Base-by-base conservation (phyloP, 1,139 yeast genomes). In the Lodderomyces pseudojiufengensis region DNA sequence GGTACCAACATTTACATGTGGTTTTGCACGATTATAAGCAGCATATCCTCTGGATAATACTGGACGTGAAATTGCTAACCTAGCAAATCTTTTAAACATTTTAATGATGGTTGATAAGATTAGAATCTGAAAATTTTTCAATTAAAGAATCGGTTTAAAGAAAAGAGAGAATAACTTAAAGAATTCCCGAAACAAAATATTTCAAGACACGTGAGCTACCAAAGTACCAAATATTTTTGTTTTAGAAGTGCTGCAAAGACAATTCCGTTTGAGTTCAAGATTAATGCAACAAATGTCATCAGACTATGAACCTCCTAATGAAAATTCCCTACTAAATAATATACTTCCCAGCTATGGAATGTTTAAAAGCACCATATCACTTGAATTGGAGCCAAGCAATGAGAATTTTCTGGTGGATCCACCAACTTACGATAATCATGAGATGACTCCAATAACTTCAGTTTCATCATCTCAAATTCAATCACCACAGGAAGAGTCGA, bases 1-100 rank as follows among this genome's bases (percentile, higher is more conserved):
- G 60, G 97, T 90, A 73, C 97, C 97, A 54, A 90, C 76, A 69
- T 92, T 92, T 52, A 92, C 83, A 61, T 92, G 98, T 33, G 98
- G 98, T 73, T 92, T 88, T 47, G 87, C 73, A 70, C 97, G 87
- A 64, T 82, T 84, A 59, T 86, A 87, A 31, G 84, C 73, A 37
- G 94, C 94, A 46, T 68, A 69, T 33, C 61, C 45, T 69, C 81
- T 73, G 43, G 55, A 59, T 34, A 65, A 55, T 16, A 32, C 32
- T 33, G 46, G 43, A 32, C 40, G 38, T 13, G 34, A 25, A 25
- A 31, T 8, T n/a, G 34, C 34, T 28, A 31, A 31, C 16, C 34
- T 27, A 8, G 27, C 24, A 15, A 31, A 24, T 15, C 34, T 31
- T 20, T 31, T 23, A 13, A 31, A 31, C 34, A 31, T 31, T 20